Evolutionary conservation across 2,329 filamentous ascomycete genomes (phyloP).

Genomic region (Paradendryphiella salina): DNA sequence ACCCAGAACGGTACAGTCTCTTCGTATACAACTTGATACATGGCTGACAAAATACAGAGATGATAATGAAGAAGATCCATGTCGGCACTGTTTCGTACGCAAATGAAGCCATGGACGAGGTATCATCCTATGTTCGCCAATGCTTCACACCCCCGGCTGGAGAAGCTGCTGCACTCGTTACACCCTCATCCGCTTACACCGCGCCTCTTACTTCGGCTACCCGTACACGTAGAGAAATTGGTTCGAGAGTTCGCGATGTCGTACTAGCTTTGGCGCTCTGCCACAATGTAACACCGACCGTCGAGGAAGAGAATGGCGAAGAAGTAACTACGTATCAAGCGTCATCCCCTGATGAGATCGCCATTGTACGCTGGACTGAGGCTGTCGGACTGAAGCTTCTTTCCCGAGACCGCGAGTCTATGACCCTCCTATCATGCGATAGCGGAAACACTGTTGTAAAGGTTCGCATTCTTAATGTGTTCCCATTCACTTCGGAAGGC

Average conservation of each 20-base stretch:
- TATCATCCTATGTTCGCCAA: constrained; percentile 80
- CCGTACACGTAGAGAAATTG: constrained; percentile 88
- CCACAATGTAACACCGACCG: constrained; percentile 94
- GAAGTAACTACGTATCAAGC: constrained; percentile 87
- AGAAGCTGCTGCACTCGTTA: constrained; percentile 59
- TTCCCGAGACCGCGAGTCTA: constrained; percentile 83
- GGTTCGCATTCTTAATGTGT: constrained; percentile 88
- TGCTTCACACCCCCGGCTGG: constrained; percentile 64
- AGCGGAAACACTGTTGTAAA: constrained; percentile 75
- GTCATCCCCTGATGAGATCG: constrained; percentile 96
- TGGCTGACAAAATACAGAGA: constrained; percentile 60
- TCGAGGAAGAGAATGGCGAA: constrained; percentile 78
- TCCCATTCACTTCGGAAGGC: constrained; percentile 96
- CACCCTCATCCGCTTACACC: constrained; percentile 72
- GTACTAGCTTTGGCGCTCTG: constrained; percentile 90
- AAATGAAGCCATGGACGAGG: constrained; percentile 98
- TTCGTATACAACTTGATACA: not conserved
- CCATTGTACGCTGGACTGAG: constrained; percentile 95
- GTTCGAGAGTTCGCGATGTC: constrained; percentile 87
- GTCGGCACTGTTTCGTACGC: constrained; percentile 97
- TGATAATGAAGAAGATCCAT: constrained; percentile 99
- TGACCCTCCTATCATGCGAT: constrained; percentile 77
- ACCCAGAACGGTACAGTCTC: constrained; percentile 77
- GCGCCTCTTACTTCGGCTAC: constrained; percentile 68
- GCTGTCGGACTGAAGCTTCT: constrained; percentile 82